Evolutionary conservation across 1,284 basidiomycete species (phyloP), one percentile per base, ranked within the genome.

Genomic region (Stygiomarasmius scandens): DNA sequence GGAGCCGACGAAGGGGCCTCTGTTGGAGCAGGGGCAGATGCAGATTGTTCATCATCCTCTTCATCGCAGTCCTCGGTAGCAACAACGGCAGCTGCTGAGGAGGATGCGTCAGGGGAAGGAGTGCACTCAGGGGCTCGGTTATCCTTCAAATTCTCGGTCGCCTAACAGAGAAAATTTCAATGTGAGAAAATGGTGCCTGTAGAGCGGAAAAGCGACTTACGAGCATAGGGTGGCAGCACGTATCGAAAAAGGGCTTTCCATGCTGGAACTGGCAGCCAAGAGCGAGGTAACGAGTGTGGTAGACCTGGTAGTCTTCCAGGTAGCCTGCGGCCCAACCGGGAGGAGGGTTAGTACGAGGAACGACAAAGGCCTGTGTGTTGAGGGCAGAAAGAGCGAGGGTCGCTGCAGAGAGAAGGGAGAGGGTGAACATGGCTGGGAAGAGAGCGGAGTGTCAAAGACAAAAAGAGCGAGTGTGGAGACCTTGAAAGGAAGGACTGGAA

Each of bases 221-320:
- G 62, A 81, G 69, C 58, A 80, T 69, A 56, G 80, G 79, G 60
- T 77, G 77, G 67, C 80, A 81, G 60, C 80, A 81, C 19, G 69
- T 66, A 55, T 84, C 76, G 69, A 88, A 91, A 78, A 91, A 93
- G 22, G 71, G 47, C n/a, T 82, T 83, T 69, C 79, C 74, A 74
- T 90, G 71, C 58, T 66, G 65, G 59, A 52, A 48, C 20, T 83
- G 67, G 71, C 86, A 89, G 53, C 73, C 74, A 61, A 91, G 69
- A 34, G 79, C 77, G 52, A 82, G 63, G 76, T 87, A 88, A 55
- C 91, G 83, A 45, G 71, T 66, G 75, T 91, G 87, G 74, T 92
- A 93, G 41, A 61, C 66, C 47, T 73, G 65, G 73, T 92, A 92
- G 38, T 77, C 72, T 83, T 83, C 82, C 3, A 84, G 75, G 56